Percentiles rank a stretch among this genome's conserved stretches.
phyloP scores from a whole-genome alignment of 768 basidiomycete species.

The Albatrellus ellisii region DNA sequence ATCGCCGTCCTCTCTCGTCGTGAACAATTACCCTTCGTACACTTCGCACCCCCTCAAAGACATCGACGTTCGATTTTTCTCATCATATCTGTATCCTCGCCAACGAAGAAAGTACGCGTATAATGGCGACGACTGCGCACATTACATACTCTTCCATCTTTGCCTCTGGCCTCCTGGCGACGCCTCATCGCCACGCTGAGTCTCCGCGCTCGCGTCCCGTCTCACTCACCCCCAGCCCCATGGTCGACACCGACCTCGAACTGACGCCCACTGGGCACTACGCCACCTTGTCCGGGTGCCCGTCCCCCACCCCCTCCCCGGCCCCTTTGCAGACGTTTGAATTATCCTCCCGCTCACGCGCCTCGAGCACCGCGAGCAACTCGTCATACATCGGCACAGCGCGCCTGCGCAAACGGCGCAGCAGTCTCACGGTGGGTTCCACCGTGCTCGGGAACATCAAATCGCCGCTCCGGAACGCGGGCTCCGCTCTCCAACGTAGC shows the following conservation, averaged over 20 bases:
- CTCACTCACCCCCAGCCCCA: constrained; percentile 12
- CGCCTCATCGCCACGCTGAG: constrained; percentile 17
- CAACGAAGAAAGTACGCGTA: too few relatives aligned
- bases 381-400: constrained; percentile 17
- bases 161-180: constrained; percentile 55
- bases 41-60: too few relatives aligned
- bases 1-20: too few relatives aligned
- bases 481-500: constrained; percentile 37
- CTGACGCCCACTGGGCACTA: constrained; percentile 21
- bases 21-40: too few relatives aligned
- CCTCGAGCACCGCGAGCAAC: constrained; percentile 14
- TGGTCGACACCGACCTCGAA: constrained; percentile 22
- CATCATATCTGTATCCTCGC: too few relatives aligned
- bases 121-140: too few relatives aligned
- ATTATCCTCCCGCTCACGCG: constrained; percentile 18
- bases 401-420: constrained; percentile 46
- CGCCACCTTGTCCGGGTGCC: constrained; percentile 20
- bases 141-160: constrained; percentile 62
- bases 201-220: constrained; percentile 15
- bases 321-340: constrained; percentile 16
- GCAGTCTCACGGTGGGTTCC: constrained; percentile 41
- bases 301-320: constrained; percentile 11
- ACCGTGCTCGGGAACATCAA: constrained; percentile 48
- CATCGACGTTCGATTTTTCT: too few relatives aligned
- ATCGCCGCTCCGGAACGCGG: constrained; percentile 38